phyloP scores from a whole-genome alignment of 305 asterid species.

The Rubia balearica region DNA sequence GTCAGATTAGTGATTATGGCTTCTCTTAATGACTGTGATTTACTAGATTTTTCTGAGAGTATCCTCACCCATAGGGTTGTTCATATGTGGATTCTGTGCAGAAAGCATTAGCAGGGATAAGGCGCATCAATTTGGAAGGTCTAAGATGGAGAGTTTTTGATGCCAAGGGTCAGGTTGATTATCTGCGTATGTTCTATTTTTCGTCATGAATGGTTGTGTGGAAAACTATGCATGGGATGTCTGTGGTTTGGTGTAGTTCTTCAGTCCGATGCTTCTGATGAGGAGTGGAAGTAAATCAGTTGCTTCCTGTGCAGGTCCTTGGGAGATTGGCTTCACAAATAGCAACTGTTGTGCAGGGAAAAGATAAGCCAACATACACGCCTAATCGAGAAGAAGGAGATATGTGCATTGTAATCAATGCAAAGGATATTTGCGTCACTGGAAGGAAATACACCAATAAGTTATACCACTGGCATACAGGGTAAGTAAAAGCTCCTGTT shows the following conservation, averaged over 20 bases:
- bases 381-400: constrained; percentile 77
- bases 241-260: background rate
- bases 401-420: constrained; percentile 81
- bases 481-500: constrained; percentile 34
- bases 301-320: constrained; percentile 45
- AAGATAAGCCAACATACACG: constrained; percentile 85
- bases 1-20: background rate
- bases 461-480: constrained; percentile 89
- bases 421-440: constrained; percentile 73
- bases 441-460: constrained; percentile 91
- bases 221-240: too few relatives aligned
- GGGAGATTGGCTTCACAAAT: constrained; percentile 89
- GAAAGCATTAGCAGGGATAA: constrained; percentile 34
- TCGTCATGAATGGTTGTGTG: background rate
- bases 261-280: background rate
- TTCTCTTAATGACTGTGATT: background rate
- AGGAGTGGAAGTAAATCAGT: constrained; percentile 6
- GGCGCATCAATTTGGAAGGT: constrained; percentile 79
- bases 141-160: constrained; percentile 92
- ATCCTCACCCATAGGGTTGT: background rate
- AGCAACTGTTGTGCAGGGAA: constrained; percentile 87
- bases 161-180: constrained; percentile 85
- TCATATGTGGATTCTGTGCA: background rate
- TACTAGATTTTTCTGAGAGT: background rate
- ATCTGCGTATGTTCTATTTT: background rate